These are phyloP conservation scores for Hypoxylon cercidicola DNA, from an alignment of 495 filamentous ascomycete genomes.

Conservation along the genomic window DNA sequence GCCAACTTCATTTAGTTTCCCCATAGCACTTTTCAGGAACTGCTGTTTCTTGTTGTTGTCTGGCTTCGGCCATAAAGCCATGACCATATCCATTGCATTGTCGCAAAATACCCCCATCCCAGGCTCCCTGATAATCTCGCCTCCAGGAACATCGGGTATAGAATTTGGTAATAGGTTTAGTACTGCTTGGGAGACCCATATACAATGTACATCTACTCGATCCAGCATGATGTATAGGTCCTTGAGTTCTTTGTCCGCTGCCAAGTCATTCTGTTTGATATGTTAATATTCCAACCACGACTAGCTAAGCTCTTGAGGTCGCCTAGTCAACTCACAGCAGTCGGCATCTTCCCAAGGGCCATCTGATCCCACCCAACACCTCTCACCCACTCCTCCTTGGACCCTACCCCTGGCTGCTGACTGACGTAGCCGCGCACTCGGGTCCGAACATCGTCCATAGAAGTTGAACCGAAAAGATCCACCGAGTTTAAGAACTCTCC, in stretches of 20 bases:
- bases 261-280: slow-evolving; percentile 56
- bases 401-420: slow-evolving; percentile 52
- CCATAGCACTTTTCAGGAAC: slow-evolving; percentile 65
- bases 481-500: slow-evolving; percentile 72
- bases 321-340: slow-evolving; percentile 59
- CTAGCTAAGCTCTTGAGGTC: not conserved
- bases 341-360: slow-evolving; percentile 68
- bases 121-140: slow-evolving; percentile 64
- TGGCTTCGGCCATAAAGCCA: slow-evolving; percentile 64
- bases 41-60: slow-evolving; percentile 55
- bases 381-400: slow-evolving; percentile 64
- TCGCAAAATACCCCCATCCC: slow-evolving; percentile 76
- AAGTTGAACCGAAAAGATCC: slow-evolving; percentile 64
- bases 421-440: slow-evolving; percentile 59
- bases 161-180: slow-evolving; percentile 63
- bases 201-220: slow-evolving; percentile 72
- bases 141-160: slow-evolving; percentile 65
- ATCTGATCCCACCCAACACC: slow-evolving; percentile 75
- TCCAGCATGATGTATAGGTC: slow-evolving; percentile 72
- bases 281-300: slow-evolving; percentile 34
- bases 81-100: slow-evolving; percentile 72
- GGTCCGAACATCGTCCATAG: slow-evolving; percentile 59
- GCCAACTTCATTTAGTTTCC: slow-evolving; percentile 66
- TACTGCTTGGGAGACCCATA: slow-evolving; percentile 69
- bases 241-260: slow-evolving; percentile 58